These are phyloP conservation scores for Nakazawaea wyomingensis DNA, from an alignment of 805 yeast genomes.

Conservation along the genomic window DNA sequence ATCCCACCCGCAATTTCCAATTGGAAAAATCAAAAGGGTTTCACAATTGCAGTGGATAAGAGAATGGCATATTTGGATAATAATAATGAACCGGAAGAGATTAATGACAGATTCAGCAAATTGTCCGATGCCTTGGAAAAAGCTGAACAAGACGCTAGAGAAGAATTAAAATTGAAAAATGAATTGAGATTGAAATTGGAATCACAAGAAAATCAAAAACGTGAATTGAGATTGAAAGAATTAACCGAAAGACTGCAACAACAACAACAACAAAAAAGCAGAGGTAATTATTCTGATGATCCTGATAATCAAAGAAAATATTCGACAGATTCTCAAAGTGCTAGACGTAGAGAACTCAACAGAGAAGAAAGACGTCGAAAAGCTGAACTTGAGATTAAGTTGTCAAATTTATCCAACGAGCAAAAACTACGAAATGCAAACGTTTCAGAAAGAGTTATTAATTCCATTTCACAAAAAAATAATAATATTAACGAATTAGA, in stretches of 20 bases:
- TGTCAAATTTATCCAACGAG: constrained; percentile 40
- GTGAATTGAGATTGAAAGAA: constrained; percentile 44
- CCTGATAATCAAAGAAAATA: constrained; percentile 12
- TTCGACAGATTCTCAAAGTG: constrained; percentile 17
- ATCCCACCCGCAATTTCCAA: constrained; percentile 90
- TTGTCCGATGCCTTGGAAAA: constrained; percentile 67
- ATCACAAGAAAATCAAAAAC: constrained; percentile 42
- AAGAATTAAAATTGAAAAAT: constrained; percentile 47
- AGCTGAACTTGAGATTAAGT: constrained; percentile 41
- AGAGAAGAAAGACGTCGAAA: constrained; percentile 40
- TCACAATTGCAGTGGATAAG: constrained; percentile 74
- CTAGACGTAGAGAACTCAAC: constrained; percentile 30
- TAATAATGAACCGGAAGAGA: constrained; percentile 27
- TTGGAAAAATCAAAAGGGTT: constrained; percentile 94
- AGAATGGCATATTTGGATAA: constrained; percentile 55
- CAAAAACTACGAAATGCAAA: constrained; percentile 39
- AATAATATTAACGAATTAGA: constrained; percentile 21
- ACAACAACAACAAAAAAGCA: too few species aligned
- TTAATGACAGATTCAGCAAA: constrained; percentile 53
- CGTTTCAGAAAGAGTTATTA: constrained; percentile 45
- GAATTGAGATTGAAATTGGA: constrained; percentile 43
- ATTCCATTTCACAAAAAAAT: constrained; percentile 1
- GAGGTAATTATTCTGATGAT: too few species aligned
- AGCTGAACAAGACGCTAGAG: constrained; percentile 60
- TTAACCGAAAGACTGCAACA: constrained; percentile 46